Evolutionary conservation across 352 stramenopile genomes (phyloP), one percentile per base, ranked within the genome.

Genomic region (Peronospora belbahrii): DNA sequence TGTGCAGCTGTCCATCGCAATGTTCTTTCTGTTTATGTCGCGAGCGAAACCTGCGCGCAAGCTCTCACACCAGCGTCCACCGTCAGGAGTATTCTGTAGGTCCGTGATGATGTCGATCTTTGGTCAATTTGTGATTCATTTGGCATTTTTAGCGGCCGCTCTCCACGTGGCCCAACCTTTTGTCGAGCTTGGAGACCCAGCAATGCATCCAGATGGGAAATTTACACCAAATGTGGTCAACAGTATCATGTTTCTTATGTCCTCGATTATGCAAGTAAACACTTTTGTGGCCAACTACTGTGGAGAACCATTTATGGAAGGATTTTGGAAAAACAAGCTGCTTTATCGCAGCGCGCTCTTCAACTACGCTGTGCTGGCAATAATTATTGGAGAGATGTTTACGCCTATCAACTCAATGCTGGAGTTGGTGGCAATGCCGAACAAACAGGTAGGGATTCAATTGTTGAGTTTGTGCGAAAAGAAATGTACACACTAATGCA

Each of bases 191-290:
- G 91, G 85, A 33, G 85, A 96, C 52, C 71, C 88, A 35, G 65
- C 68, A 20, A 74, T 82, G 62, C 60, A 78, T 30, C 70, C 66
- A n/a, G 76, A 95, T 25, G 93, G 86, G 30, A 81, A 94, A 15
- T 99, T 99, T 67, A 88, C 93, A 46, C 96, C 97, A 2, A 99
- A 98, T 60, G 84, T 97, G 4, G 88, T 99, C 60, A 99, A 98
- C 57, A 97, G 91, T 10, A 94, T 97, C 19, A 97, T 98, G 42
- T 99, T 99, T 70, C 65, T 99, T 7, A 70, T 99, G 42, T 97
- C 84, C 39, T 82, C 87, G 17, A 68, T 97, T 43, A 85, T 93
- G 64, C 88, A 83, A 32, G 80, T 98, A 13, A 99, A 97, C 61
- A 97, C 97, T 2, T 99, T 98, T 56, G 76, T 92, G 4, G 92